These are phyloP conservation scores for Thalia dealbata DNA, from an alignment of 176 grass and related monocot species.

Conservation along the genomic window DNA sequence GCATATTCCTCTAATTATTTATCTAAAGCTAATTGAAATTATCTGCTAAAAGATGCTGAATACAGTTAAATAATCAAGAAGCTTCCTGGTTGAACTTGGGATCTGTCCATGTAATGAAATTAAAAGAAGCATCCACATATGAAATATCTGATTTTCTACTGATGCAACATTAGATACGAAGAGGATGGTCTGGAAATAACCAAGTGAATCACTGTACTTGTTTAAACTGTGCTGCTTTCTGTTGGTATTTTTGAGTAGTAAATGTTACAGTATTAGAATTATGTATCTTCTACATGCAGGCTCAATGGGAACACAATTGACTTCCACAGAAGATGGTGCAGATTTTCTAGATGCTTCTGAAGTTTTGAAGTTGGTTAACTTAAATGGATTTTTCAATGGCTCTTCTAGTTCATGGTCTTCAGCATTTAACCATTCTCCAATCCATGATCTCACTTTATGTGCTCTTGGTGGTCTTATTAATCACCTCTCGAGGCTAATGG, in stretches of 20 bases:
- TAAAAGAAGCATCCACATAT: neutral
- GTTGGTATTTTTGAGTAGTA: neutral
- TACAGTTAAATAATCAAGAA: neutral
- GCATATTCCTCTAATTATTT: no score
- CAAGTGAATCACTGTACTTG: neutral
- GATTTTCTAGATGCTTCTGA: constrained; percentile 56
- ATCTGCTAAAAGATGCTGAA: neutral
- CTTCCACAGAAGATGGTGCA: constrained; percentile 26
- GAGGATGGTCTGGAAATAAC: neutral
- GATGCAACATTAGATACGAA: neutral
- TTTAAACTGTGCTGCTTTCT: neutral
- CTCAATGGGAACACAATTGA: constrained; percentile 68
- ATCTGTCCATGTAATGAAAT: neutral
- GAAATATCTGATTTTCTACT: neutral
- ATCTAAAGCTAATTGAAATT: neutral
- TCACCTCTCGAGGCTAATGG: constrained; percentile 86
- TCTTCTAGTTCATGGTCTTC: constrained; percentile 51
- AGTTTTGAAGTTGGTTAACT: constrained; percentile 48
- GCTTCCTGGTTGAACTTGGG: neutral
- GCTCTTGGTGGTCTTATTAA: constrained; percentile 72
- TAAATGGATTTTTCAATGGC: constrained; percentile 78
- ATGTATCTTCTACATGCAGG: constrained; percentile 36
- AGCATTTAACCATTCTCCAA: constrained; percentile 40
- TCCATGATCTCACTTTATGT: constrained; percentile 53
- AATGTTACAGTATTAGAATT: neutral